Evolutionary conservation across 768 basidiomycete species (phyloP).

Genomic region (Sutorius australiensis): DNA sequence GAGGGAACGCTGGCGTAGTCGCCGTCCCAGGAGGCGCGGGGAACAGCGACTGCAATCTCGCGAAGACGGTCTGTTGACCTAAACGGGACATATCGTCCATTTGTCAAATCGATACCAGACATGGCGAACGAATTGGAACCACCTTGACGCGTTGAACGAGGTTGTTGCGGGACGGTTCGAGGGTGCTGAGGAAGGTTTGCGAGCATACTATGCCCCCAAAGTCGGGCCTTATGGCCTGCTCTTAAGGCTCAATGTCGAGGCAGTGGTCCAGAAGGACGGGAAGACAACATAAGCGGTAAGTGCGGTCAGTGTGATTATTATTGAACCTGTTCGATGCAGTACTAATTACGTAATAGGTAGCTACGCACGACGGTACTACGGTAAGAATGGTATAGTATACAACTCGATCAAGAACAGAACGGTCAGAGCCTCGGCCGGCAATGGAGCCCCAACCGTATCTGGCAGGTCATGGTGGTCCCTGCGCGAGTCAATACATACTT

Average conservation of each 20-base stretch:
- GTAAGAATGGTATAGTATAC: background rate
- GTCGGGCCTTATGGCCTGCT: constrained; percentile 24
- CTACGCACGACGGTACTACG: constrained; percentile 16
- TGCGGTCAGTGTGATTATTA: constrained; percentile 14
- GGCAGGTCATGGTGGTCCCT: background rate
- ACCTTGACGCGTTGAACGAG: constrained; percentile 21
- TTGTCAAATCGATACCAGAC: constrained; percentile 5
- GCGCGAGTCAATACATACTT: background rate
- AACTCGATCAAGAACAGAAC: background rate
- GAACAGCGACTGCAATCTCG: constrained; percentile 52
- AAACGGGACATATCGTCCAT: background rate
- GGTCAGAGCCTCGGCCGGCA: background rate
- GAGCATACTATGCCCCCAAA: constrained; percentile 22
- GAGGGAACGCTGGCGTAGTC: constrained; percentile 17
- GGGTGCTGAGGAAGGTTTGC: constrained; percentile 18
- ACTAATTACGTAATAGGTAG: constrained; percentile 22
- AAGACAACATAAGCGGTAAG: constrained; percentile 23
- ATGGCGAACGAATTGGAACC: background rate
- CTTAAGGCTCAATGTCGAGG: constrained; percentile 28
- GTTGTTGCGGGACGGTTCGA: constrained; percentile 13
- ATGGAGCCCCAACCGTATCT: background rate
- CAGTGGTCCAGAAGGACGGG: constrained; percentile 18
- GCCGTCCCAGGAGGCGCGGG: constrained; percentile 34
- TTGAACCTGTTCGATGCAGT: constrained; percentile 23
- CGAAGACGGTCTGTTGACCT: constrained; percentile 42